Evolutionary conservation across 805 yeast genomes (phyloP), one percentile per base, ranked within the genome.

Genomic region (Candida ovalis): DNA sequence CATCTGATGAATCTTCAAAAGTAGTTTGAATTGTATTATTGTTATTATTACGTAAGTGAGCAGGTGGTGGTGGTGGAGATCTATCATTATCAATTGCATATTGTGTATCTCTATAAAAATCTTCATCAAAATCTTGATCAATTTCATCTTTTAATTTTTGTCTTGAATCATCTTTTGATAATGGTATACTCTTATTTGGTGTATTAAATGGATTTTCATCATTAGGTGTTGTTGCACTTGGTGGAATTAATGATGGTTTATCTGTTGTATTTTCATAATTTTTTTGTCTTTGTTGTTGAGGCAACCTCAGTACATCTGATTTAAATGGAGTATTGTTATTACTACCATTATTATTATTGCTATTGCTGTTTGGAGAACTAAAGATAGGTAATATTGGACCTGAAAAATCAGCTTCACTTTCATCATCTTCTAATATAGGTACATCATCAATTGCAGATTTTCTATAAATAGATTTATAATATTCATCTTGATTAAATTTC

Each of bases 371-470:
- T 27, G 28, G 4, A 5, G 37, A 13, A 13, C 39, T 44, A 18
- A 64, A 64, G 12, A 53, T 47, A 0, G 69, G 68, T 12, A 65
- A 45, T 17, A 56, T 42, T 2, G 68, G 69, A 2, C 62, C 59
- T 24, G 42, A 42, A 10, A 50, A 33, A 5, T 53, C 62, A 0
- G 48, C 47, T n/a, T 58, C 68, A 27, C 54, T 54, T 41, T 65
- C 70, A 43, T 63, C 66, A 39, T 63, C 67, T 49, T 65, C 70
- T 42, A 62, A 45, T 12, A 63, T 60, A 0, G 67, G 67, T 1
- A 59, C 50, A 9, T 54, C 57, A 33, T 62, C 63, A 3, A 54
- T 45, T 19, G 54, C 48, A 21, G 56, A 48, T 21, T 51, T 43
- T 10, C 48, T n/a, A 38, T 49, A 53, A 10, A 32, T 24, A 2